These are phyloP conservation scores for Citrus hindsii DNA, from an alignment of 345 rosid genomes.

Conservation along the genomic window DNA sequence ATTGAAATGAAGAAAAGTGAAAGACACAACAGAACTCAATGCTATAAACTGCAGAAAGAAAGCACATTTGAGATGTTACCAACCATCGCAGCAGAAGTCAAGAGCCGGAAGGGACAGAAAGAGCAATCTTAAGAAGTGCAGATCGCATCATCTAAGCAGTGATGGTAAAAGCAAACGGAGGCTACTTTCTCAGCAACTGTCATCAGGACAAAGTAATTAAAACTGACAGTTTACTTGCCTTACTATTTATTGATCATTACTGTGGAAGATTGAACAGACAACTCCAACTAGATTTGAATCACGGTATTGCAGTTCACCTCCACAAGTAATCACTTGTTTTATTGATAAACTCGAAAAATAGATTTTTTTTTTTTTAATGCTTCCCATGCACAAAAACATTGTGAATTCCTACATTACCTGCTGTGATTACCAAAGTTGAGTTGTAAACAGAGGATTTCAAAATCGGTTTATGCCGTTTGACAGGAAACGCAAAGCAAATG, in stretches of 20 bases:
- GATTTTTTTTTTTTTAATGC: background rate
- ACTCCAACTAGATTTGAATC: background rate
- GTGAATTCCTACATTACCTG: background rate
- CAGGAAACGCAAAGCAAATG: background rate
- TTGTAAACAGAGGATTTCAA: background rate
- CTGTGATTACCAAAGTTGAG: background rate
- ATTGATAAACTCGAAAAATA: background rate
- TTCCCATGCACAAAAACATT: background rate
- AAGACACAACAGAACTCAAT: background rate
- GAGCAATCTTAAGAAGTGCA: background rate
- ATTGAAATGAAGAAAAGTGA: background rate
- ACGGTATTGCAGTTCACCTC: background rate
- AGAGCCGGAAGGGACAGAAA: background rate
- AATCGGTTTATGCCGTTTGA: background rate
- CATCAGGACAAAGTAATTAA: background rate
- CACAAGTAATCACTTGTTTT: background rate
- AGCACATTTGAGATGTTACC: conserved; percentile 1
- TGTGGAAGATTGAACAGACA: background rate
- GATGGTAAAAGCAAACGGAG: conserved; percentile 3
- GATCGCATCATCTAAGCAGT: conserved; percentile 1
- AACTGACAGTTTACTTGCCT: background rate
- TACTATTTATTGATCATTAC: background rate
- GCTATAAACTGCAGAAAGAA: background rate
- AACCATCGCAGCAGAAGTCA: background rate
- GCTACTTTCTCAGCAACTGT: conserved; percentile 3